Conservation (phyloP, 768 basidiomycete species). For the Glaciozyma antarctica region DNA sequence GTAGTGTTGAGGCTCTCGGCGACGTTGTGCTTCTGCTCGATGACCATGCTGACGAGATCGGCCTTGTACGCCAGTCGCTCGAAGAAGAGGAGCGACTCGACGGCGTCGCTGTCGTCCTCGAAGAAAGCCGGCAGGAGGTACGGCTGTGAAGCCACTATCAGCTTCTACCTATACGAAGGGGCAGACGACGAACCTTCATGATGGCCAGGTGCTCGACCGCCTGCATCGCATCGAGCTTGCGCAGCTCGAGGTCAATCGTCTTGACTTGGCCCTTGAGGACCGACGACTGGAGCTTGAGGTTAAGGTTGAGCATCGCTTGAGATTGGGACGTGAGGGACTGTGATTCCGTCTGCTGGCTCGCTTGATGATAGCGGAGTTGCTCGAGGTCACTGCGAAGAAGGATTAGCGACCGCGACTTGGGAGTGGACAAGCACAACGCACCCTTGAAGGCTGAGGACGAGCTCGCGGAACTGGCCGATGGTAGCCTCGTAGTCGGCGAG, state of each 20-base stretch:
- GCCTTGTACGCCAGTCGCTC: slow-evolving; percentile 75
- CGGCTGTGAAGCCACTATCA: slow-evolving; percentile 46
- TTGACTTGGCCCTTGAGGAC: slow-evolving; percentile 83
- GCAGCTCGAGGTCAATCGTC: slow-evolving; percentile 79
- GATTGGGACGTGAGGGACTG: slow-evolving; percentile 76
- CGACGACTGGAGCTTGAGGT: slow-evolving; percentile 84
- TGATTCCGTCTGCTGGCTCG: slow-evolving; percentile 71
- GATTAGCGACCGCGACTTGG: slow-evolving; percentile 5
- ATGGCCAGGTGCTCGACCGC: slow-evolving; percentile 69
- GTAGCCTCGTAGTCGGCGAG: slow-evolving; percentile 80
- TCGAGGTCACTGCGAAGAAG: slow-evolving; percentile 65
- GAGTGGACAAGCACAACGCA: slow-evolving; percentile 38
- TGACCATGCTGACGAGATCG: slow-evolving; percentile 71
- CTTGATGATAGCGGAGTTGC: slow-evolving; percentile 67
- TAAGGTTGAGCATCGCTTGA: slow-evolving; percentile 86
- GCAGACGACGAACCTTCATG: slow-evolving; percentile 54
- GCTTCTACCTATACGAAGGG: not conserved
- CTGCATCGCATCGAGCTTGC: slow-evolving; percentile 73
- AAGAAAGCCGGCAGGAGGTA: slow-evolving; percentile 86
- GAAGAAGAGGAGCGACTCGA: slow-evolving; percentile 86
- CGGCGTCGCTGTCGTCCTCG: slow-evolving; percentile 79
- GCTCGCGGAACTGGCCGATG: slow-evolving; percentile 82
- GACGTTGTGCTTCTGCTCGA: slow-evolving; percentile 71
- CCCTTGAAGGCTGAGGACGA: slow-evolving; percentile 75
- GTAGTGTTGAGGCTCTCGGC: slow-evolving; percentile 73